A percentile compares a stretch with the other conserved stretches of the same genome.
phyloP scores from a whole-genome alignment of 2,329 filamentous ascomycete species.

The Rhinocladiella mackenziei region DNA sequence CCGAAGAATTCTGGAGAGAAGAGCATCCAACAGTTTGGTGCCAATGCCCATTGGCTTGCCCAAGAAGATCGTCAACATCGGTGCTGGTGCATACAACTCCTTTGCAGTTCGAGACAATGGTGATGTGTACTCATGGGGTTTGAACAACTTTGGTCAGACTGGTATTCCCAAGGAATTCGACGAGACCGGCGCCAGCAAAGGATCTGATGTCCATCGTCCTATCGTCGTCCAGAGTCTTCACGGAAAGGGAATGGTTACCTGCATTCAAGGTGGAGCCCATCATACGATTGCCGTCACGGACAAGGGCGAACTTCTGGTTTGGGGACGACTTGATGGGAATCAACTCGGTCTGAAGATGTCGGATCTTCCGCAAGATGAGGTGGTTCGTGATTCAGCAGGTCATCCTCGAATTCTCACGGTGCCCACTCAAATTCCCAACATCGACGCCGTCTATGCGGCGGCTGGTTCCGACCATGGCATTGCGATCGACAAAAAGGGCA shows the following conservation, averaged over 20 bases:
- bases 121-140: conserved; percentile 73
- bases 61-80: conserved; percentile 54
- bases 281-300: conserved; percentile 62
- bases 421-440: conserved; percentile 59
- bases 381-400: conserved; percentile 58
- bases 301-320: conserved; percentile 54
- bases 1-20: conserved; percentile 57
- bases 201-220: conserved; percentile 69
- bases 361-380: conserved; percentile 54
- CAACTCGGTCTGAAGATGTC: conserved; percentile 59
- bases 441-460: conserved; percentile 56
- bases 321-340: conserved; percentile 58
- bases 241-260: conserved; percentile 53
- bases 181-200: conserved; percentile 61
- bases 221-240: conserved; percentile 63
- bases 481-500: conserved; percentile 64
- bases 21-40: conserved; percentile 46
- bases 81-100: conserved; percentile 74
- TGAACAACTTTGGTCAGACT: conserved; percentile 83
- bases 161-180: conserved; percentile 49
- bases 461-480: conserved; percentile 71
- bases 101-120: conserved; percentile 66
- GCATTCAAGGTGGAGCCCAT: conserved; percentile 69
- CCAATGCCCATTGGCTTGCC: conserved; percentile 53
- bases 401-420: conserved; percentile 67